Conservation (phyloP, 2,329 filamentous ascomycete genomes). For the Aspergillus novoparasiticus region DNA sequence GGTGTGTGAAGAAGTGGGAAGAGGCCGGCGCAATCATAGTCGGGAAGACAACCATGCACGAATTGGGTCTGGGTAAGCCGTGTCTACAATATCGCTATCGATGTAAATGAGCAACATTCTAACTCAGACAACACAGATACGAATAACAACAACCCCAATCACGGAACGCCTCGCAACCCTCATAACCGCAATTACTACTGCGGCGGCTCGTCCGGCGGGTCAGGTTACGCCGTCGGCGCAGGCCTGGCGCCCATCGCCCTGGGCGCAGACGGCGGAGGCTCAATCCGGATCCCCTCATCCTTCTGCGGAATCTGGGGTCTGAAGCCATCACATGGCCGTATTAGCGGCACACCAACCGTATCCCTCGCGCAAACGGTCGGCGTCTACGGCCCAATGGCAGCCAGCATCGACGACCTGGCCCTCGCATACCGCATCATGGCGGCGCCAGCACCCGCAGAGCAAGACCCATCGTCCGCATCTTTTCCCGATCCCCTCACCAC, state of each 20-base stretch:
- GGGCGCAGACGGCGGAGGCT: slow-evolving; percentile 76
- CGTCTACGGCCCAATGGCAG: slow-evolving; percentile 74
- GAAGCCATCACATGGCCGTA: slow-evolving; percentile 75
- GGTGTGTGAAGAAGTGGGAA: slow-evolving; percentile 71
- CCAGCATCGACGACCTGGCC: slow-evolving; percentile 75
- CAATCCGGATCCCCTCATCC: slow-evolving; percentile 70
- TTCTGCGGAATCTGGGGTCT: slow-evolving; percentile 83
- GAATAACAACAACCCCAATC: slow-evolving; percentile 77
- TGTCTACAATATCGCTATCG: not conserved
- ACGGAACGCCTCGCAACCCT: slow-evolving; percentile 77
- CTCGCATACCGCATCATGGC: slow-evolving; percentile 82
- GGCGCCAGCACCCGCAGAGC: slow-evolving; percentile 62
- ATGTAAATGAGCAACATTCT: not conserved
- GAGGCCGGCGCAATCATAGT: slow-evolving; percentile 75
- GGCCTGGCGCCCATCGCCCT: slow-evolving; percentile 73
- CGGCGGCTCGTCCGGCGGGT: slow-evolving; percentile 79
- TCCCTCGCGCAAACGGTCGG: slow-evolving; percentile 64
- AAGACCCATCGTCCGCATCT: slow-evolving; percentile 59
- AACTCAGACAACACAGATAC: slow-evolving; percentile 56
- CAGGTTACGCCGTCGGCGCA: slow-evolving; percentile 68
- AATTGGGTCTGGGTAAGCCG: slow-evolving; percentile 67
- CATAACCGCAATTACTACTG: slow-evolving; percentile 76
- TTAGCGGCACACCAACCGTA: slow-evolving; percentile 60
- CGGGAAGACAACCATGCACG: slow-evolving; percentile 79
- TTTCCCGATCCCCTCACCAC: slow-evolving; percentile 61